Evolutionary conservation across 2,329 filamentous ascomycete species (phyloP).

Genomic region (Chalaropsis thielavioides): DNA sequence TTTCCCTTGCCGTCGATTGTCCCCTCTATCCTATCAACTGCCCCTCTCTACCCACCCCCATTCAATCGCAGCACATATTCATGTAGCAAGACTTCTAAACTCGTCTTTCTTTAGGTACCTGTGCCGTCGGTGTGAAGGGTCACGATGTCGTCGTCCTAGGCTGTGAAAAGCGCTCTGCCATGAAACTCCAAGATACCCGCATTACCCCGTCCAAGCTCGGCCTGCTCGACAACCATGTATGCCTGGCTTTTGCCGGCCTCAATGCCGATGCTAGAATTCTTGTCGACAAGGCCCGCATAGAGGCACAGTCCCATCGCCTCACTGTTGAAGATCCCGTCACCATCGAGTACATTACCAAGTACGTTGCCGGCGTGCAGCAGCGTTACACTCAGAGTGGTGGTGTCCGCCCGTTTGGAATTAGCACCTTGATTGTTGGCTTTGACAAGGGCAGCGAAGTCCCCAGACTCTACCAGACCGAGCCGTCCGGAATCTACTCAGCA

Average conservation of each 20-base stretch:
- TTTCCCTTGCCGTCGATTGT: conserved; percentile 21
- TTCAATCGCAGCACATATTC: not conserved
- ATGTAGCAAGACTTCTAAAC: conserved; percentile 9
- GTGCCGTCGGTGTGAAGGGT: conserved; percentile 94
- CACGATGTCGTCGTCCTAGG: conserved; percentile 86
- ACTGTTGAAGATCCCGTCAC: conserved; percentile 95
- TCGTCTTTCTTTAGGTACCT: conserved; percentile 52
- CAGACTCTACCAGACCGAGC: conserved; percentile 92
- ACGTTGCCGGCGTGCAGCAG: conserved; percentile 94
- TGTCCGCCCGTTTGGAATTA: conserved; percentile 97
- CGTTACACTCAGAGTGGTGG: conserved; percentile 97
- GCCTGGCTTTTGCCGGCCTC: conserved; percentile 89
- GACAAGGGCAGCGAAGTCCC: conserved; percentile 83
- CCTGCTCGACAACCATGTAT: conserved; percentile 87
- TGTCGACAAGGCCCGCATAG: conserved; percentile 92
- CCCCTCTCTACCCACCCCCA: not conserved
- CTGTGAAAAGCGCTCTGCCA: conserved; percentile 96
- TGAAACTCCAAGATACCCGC: conserved; percentile 98
- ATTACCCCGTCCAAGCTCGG: conserved; percentile 99
- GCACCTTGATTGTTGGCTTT: conserved; percentile 95
- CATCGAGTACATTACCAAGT: conserved; percentile 99
- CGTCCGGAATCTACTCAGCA: conserved; percentile 97
- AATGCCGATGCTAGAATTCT: conserved; percentile 97
- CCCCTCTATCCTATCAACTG: conserved; percentile 6
- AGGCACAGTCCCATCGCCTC: conserved; percentile 92